These are phyloP conservation scores for Elongisporangium anandrum DNA, from an alignment of 352 stramenopile species.

Conservation along the genomic window DNA sequence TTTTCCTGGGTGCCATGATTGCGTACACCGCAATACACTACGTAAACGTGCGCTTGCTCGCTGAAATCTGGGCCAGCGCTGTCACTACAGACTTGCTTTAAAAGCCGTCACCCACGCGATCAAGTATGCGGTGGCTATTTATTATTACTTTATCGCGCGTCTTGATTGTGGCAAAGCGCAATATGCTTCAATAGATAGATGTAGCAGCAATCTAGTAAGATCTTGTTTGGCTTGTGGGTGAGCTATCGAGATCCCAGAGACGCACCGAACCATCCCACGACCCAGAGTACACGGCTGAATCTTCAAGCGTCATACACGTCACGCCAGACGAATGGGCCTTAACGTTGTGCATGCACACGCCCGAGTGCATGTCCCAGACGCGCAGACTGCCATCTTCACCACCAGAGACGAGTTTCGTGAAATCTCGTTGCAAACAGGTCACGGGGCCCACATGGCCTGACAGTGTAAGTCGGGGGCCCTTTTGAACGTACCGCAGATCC, in stretches of 20 bases:
- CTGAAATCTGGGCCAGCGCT: no score
- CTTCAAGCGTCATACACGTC: constrained; percentile 51
- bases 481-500: constrained; percentile 74
- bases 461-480: constrained; percentile 57
- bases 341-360: constrained; percentile 51
- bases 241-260: constrained; percentile 56
- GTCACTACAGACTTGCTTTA: no score
- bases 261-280: constrained; percentile 74
- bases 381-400: constrained; percentile 69
- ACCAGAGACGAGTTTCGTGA: constrained; percentile 74
- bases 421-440: constrained; percentile 70
- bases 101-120: no score
- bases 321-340: constrained; percentile 60
- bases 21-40: not conserved
- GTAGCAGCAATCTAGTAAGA: not conserved
- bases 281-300: constrained; percentile 62
- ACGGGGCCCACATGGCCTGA: constrained; percentile 45
- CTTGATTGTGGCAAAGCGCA: not conserved
- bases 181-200: not conserved
- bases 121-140: no score
- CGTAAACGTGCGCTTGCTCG: not conserved
- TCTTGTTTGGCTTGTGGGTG: not conserved
- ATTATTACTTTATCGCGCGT: not conserved
- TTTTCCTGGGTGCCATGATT: not conserved
- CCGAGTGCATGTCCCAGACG: constrained; percentile 81